Percentiles rank a stretch among this genome's conserved stretches.
Conservation (phyloP, 2,329 filamentous ascomycete species). For the Ambrosiella cleistominuta region DNA sequence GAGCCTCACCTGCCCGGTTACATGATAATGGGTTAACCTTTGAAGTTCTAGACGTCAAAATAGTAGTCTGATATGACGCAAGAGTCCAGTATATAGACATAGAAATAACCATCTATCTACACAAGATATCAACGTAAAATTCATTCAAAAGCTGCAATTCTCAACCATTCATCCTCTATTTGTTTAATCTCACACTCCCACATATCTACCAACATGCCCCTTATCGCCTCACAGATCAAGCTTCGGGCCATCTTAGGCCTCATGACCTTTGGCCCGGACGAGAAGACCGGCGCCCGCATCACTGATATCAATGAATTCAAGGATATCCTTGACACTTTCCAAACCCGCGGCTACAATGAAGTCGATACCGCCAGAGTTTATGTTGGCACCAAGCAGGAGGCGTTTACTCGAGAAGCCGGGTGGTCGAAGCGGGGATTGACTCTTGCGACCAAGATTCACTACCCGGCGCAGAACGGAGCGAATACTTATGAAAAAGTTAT, state of each 20-base stretch:
- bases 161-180: no score
- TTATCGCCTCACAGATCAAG: slow-evolving; percentile 29
- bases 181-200: no score
- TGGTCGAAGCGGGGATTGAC: slow-evolving; percentile 68
- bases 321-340: slow-evolving; percentile 55
- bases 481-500: slow-evolving; percentile 49
- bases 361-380: slow-evolving; percentile 71
- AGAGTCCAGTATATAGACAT: no score
- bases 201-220: slow-evolving; percentile 25
- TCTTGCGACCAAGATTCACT: slow-evolving; percentile 58
- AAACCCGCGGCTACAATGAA: slow-evolving; percentile 65
- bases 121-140: no score
- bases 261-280: slow-evolving; percentile 65
- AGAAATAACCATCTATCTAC: no score
- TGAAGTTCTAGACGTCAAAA: no score
- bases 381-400: slow-evolving; percentile 55
- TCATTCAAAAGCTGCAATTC: no score
- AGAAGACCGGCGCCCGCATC: slow-evolving; percentile 47
- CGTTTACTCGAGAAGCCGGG: slow-evolving; percentile 52
- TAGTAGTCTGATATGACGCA: no score
- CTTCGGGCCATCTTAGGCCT: slow-evolving; percentile 64
- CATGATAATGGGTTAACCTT: no score
- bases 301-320: slow-evolving; percentile 51
- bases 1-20: no score
- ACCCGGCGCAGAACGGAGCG: slow-evolving; percentile 39